Evolutionary conservation across 495 filamentous ascomycete species (phyloP), one percentile per base, ranked within the genome.

Genomic region (Lichenothelia convexa): DNA sequence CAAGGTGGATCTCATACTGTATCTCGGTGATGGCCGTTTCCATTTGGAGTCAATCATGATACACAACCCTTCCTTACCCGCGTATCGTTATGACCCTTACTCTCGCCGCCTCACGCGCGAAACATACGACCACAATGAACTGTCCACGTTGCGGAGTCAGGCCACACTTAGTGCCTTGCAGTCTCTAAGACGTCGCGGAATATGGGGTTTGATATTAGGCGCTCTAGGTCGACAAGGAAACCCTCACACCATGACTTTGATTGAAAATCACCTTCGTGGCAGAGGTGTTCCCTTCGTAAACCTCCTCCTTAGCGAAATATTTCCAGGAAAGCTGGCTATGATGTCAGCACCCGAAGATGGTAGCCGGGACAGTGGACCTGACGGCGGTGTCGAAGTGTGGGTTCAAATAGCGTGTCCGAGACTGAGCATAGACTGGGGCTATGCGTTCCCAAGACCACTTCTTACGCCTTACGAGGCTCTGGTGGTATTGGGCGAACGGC

Each of bases 21-120:
- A 99, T 50, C 70, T 99, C 3, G 89, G 89, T 20, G 89, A 99
- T 48, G 89, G 89, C 15, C 71, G 87, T 34, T 99, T 99, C 65
- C 89, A 99, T 47, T 75, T 99, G 21, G 89, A 99, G 54, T 83
- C 76, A 40, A 86, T 87, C 42, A 95, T 99, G 89, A 99, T 99
- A 45, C 85, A 93, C 53, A 95, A 95, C 57, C 89, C 89, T 0
- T 50, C 58, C 5, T 71, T 93, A 11, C 78, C 87, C 2, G 85
- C 91, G 8, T 95, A 93, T 60, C 74, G 91, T 15, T 99, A 99
- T 51, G 89, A 99, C 50, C 89, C 89, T 0, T 99, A 99, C 58
- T 84, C 82, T 21, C 70, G 86, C 19, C 85, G 79, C 29, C 67
- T 99, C 7, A 93, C 91, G 4, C 74, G 74, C 34, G 89, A 99